A percentile compares a stretch with the other conserved stretches of the same genome.
phyloP scores from a whole-genome alignment of 2,329 filamentous ascomycete genomes.

The Tolypocladium tundrense region DNA sequence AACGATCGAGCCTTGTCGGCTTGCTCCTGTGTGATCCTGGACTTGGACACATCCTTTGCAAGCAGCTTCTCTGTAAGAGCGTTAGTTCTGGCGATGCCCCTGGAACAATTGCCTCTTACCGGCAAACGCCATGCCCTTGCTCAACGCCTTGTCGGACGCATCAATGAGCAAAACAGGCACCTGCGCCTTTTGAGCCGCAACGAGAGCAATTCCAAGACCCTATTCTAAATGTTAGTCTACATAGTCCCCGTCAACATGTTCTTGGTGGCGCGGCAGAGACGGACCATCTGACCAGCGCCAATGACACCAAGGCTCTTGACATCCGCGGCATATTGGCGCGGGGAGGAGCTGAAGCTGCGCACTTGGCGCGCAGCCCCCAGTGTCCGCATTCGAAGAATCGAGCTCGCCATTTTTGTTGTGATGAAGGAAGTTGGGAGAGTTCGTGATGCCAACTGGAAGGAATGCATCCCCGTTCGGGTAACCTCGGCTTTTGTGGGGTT shows the following conservation, averaged over 20 bases:
- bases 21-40: slow-evolving; percentile 71
- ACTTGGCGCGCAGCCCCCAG: slow-evolving; percentile 26
- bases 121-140: slow-evolving; percentile 85
- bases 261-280: slow-evolving; percentile 11
- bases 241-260: slow-evolving; percentile 10
- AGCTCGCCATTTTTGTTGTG: slow-evolving; percentile 26
- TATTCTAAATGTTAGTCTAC: slow-evolving; percentile 23
- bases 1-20: slow-evolving; percentile 63
- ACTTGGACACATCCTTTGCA: slow-evolving; percentile 83
- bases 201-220: slow-evolving; percentile 92
- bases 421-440: neutral
- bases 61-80: slow-evolving; percentile 69
- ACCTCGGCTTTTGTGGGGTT: slow-evolving; percentile 27
- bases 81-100: neutral
- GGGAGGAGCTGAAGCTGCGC: slow-evolving; percentile 60
- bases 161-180: slow-evolving; percentile 84
- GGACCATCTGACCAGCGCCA: slow-evolving; percentile 92
- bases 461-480: slow-evolving; percentile 22
- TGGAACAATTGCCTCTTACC: slow-evolving; percentile 36
- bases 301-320: slow-evolving; percentile 86
- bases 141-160: slow-evolving; percentile 69
- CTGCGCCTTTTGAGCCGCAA: slow-evolving; percentile 74
- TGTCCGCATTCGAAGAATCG: slow-evolving; percentile 27
- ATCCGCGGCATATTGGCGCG: slow-evolving; percentile 51
- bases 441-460: slow-evolving; percentile 4